phyloP scores from a whole-genome alignment of 805 yeast genomes.

The Saccharomycopsis amapae region DNA sequence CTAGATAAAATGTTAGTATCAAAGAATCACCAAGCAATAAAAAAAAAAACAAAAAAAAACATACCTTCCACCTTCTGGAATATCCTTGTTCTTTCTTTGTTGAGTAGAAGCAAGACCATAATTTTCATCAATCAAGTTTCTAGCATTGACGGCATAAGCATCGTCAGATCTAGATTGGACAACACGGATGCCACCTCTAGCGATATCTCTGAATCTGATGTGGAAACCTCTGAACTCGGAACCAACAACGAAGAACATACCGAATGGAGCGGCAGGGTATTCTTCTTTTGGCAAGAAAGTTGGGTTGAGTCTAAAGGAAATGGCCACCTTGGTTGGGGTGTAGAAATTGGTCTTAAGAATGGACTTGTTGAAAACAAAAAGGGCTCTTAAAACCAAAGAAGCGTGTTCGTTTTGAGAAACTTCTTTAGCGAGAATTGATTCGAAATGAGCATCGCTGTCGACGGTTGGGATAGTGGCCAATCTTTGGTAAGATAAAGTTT shows the following conservation, averaged over 20 bases:
- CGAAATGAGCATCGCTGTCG: conserved; percentile 67
- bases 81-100: conserved; percentile 94
- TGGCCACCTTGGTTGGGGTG: conserved; percentile 88
- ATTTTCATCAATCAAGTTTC: conserved; percentile 91
- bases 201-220: conserved; percentile 91
- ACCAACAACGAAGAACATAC: conserved; percentile 93
- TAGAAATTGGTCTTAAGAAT: conserved; percentile 91
- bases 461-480: conserved; percentile 71
- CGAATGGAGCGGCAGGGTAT: conserved; percentile 89
- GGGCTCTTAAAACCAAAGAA: conserved; percentile 70
- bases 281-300: conserved; percentile 75
- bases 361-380: conserved; percentile 77
- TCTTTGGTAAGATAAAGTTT: conserved; percentile 83
- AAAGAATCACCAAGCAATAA: too few species aligned
- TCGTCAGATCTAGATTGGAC: conserved; percentile 82
- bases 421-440: conserved; percentile 53
- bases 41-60: too few species aligned
- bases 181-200: conserved; percentile 96
- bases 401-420: conserved; percentile 74
- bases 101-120: conserved; percentile 94
- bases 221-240: conserved; percentile 97
- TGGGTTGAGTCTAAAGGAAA: conserved; percentile 87
- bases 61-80: conserved; percentile 98
- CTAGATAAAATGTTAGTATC: too few species aligned
- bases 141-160: conserved; percentile 75